phyloP scores from a whole-genome alignment of 2,329 filamentous ascomycete species.

The Graphilbum sp. region DNA sequence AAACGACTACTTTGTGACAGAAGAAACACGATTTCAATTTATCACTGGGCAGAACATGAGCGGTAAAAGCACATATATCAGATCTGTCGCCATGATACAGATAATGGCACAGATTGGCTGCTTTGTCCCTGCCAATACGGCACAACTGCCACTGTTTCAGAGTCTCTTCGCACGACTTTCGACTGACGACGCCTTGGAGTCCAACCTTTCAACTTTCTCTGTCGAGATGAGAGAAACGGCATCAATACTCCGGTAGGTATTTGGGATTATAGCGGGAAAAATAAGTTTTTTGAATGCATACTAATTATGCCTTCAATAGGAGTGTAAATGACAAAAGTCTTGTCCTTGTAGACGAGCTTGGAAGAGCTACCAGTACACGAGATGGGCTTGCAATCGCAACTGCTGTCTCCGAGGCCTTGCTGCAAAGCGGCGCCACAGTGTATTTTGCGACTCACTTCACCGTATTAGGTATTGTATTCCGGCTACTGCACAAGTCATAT shows the following conservation, averaged over 20 bases:
- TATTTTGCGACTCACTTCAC: slow-evolving; percentile 94
- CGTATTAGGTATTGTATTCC: slow-evolving; percentile 56
- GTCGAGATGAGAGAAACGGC: slow-evolving; percentile 93
- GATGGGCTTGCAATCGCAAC: slow-evolving; percentile 84
- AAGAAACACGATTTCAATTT: slow-evolving; percentile 73
- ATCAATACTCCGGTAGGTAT: slow-evolving; percentile 58
- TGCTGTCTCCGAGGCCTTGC: slow-evolving; percentile 74
- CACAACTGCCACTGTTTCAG: slow-evolving; percentile 61
- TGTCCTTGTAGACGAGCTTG: slow-evolving; percentile 80
- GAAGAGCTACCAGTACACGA: slow-evolving; percentile 72
- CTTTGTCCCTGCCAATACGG: slow-evolving; percentile 77
- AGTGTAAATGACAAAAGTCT: slow-evolving; percentile 66
- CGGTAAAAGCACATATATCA: slow-evolving; percentile 90
- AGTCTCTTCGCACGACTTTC: slow-evolving; percentile 81
- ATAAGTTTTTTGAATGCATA: too few species aligned
- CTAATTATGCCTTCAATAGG: too few species aligned
- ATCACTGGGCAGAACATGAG: slow-evolving; percentile 98
- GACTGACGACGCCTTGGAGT: slow-evolving; percentile 73
- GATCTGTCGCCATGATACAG: slow-evolving; percentile 64
- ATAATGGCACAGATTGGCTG: slow-evolving; percentile 91
- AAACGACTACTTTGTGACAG: slow-evolving; percentile 76
- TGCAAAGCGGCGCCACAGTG: slow-evolving; percentile 61
- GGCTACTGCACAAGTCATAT: too few species aligned
- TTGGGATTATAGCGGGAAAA: too few species aligned
- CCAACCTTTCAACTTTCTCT: slow-evolving; percentile 85